phyloP scores from a whole-genome alignment of 306 rosid genomes.

The Oemleria cerasiformis region DNA sequence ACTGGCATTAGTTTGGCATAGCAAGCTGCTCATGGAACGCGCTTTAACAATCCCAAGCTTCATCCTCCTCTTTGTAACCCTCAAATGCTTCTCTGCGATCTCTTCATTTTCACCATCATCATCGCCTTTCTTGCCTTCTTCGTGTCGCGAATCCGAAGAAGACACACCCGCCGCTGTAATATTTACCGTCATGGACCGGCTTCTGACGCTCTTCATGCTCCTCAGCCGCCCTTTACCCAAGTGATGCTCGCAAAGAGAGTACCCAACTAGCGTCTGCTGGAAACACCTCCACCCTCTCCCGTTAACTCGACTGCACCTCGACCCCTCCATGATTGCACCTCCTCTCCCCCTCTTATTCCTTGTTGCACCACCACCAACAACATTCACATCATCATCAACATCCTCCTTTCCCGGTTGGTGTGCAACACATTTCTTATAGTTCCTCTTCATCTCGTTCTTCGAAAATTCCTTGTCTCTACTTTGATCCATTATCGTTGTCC shows the following conservation, averaged over 20 bases:
- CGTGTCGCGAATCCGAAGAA: too few species aligned
- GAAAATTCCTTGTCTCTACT: conserved; percentile 20
- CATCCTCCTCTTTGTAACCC: conserved; percentile 36
- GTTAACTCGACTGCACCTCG: conserved; percentile 98
- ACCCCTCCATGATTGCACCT: conserved; percentile 77
- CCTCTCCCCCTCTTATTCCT: conserved; percentile 46
- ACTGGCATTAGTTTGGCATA: conserved; percentile 53
- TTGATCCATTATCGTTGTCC: conserved; percentile 2
- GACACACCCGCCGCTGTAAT: too few species aligned
- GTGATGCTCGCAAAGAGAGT: conserved; percentile 96
- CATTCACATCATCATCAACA: background rate
- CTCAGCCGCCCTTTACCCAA: conserved; percentile 87
- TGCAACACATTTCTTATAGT: conserved; percentile 40
- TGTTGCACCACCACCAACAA: conserved; percentile 8
- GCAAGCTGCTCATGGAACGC: conserved; percentile 79
- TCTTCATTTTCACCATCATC: conserved; percentile 14
- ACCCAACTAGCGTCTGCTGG: conserved; percentile 93
- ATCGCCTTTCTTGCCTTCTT: conserved; percentile 5
- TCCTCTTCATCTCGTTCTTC: conserved; percentile 31
- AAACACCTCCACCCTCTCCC: conserved; percentile 97
- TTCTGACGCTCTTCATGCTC: conserved; percentile 79
- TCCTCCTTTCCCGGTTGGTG: conserved; percentile 12
- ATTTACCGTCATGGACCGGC: conserved; percentile 30
- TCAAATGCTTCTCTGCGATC: conserved; percentile 15
- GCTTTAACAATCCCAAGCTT: conserved; percentile 84